Evolutionary conservation across 768 basidiomycete genomes (phyloP).

Genomic region (Pulveroboletus sp.): DNA sequence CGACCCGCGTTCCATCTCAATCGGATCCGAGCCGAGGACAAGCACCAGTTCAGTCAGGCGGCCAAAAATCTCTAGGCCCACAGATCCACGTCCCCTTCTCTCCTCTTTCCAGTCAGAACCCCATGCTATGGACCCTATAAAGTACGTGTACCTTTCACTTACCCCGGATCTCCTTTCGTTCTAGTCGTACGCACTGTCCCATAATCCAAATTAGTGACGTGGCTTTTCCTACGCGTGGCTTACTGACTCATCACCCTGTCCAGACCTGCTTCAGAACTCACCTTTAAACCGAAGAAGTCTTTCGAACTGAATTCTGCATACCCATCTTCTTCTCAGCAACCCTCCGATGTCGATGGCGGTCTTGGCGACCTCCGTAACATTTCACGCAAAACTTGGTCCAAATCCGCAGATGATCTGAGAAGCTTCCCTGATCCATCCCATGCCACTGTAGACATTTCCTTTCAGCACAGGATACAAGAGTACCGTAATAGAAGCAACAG

Average conservation of each 20-base stretch:
- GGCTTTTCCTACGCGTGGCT: not conserved
- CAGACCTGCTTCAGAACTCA: slow-evolving; percentile 68
- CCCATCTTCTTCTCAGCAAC: slow-evolving; percentile 31
- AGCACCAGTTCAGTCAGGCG: slow-evolving; percentile 54
- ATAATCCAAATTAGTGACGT: slow-evolving; percentile 4
- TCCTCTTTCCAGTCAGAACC: slow-evolving; percentile 42
- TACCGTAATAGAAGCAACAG: slow-evolving; percentile 65
- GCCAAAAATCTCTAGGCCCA: slow-evolving; percentile 82
- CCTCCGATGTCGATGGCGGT: slow-evolving; percentile 31
- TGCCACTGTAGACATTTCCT: slow-evolving; percentile 41
- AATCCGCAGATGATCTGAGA: slow-evolving; percentile 75
- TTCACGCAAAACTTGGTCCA: slow-evolving; percentile 75
- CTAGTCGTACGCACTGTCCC: slow-evolving; percentile 3
- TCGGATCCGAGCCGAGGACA: slow-evolving; percentile 44
- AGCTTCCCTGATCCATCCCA: slow-evolving; percentile 41
- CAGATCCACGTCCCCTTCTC: slow-evolving; percentile 76
- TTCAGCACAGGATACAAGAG: slow-evolving; percentile 61
- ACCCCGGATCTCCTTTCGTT: not conserved
- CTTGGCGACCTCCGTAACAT: slow-evolving; percentile 69
- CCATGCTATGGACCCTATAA: slow-evolving; percentile 46
- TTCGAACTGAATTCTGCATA: slow-evolving; percentile 38
- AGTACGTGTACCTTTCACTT: slow-evolving; percentile 40
- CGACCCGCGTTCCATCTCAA: slow-evolving; percentile 42
- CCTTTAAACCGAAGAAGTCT: slow-evolving; percentile 44
- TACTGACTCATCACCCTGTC: slow-evolving; percentile 22